Evolutionary conservation across 2,329 filamentous ascomycete genomes (phyloP), one percentile per base, ranked within the genome.

Genomic region (Aspergillus oerlinghausenensis): DNA sequence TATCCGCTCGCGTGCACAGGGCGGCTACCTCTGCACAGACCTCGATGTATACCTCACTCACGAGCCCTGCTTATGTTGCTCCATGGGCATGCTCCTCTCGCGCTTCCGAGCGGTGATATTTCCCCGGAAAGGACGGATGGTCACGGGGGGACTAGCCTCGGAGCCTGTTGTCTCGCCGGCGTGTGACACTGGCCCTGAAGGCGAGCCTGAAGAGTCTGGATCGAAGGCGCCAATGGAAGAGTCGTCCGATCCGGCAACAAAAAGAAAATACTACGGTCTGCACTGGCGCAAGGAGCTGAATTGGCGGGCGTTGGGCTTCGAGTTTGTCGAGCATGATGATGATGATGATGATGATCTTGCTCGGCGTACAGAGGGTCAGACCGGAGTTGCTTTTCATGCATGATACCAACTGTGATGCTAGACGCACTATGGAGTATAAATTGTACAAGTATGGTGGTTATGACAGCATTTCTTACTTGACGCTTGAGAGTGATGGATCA

Each of bases 61-160:
- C 69, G 94, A 99, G 75, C 94, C 94, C 4, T 99, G 94, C 71
- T 84, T 96, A 58, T 95, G 96, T 84, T 99, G 94, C 75, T 91
- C 89, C 38, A 97, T 97, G 94, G 94, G 90, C 1, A 88, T 97
- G 65, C 81, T 97, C 23, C 92, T 97, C 71, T 97, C 93, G 8
- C 85, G 94, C 51, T 96, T 99, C 81, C 87, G 90, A 48, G 87
- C 88, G 53, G 89, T 92, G 52, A 82, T 96, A 42, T 96, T 96
- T 74, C 67, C 69, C 0, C 64, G 70, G 3, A 47, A 55, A 0
- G 85, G 84, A 61, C 84, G 89, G 55, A 94, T 96, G 88, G 77
- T 84, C 61, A 95, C 89, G 11, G 93, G 93, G 51, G 92, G 90
- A 47, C 80, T 97, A 76, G 88, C 88, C 66, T 88, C 91, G 23